phyloP scores from a whole-genome alignment of 2,329 filamentous ascomycete genomes.

The Bipolaris sorokiniana region DNA sequence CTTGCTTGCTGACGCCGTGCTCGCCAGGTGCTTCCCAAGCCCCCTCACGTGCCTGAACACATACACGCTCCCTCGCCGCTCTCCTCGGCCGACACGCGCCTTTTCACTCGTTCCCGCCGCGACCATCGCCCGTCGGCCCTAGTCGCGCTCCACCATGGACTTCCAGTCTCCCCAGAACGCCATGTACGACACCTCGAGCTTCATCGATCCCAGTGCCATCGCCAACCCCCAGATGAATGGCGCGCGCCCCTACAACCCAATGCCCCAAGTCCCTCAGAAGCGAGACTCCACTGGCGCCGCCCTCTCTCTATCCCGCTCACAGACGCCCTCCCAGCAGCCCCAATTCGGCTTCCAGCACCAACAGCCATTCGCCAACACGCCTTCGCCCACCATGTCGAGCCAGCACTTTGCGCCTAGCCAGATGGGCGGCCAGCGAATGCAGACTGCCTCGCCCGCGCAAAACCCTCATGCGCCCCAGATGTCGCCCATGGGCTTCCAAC shows the following conservation, averaged over 20 bases:
- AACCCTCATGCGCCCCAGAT: constrained; percentile 61
- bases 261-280: constrained; percentile 92
- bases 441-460: constrained; percentile 91
- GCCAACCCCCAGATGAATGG: constrained; percentile 63
- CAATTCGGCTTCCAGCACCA: constrained; percentile 69
- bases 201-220: constrained; percentile 51
- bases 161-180: constrained; percentile 47
- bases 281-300: constrained; percentile 85
- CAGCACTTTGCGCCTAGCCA: constrained; percentile 69
- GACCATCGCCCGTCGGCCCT: constrained; percentile 13
- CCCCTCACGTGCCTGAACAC: constrained; percentile 24
- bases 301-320: constrained; percentile 89
- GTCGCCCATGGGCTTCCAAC: constrained; percentile 48
- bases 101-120: constrained; percentile 14
- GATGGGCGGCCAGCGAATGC: constrained; percentile 68
- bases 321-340: constrained; percentile 82
- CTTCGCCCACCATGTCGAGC: constrained; percentile 89
- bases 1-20: constrained; percentile 35
- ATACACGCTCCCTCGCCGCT: constrained; percentile 14
- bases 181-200: constrained; percentile 46
- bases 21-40: constrained; percentile 36
- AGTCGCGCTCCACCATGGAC: constrained; percentile 42
- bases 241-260: constrained; percentile 79
- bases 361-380: constrained; percentile 80
- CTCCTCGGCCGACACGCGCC: constrained; percentile 14